Conservation (phyloP, 1,139 yeast genomes). For the Taphrina confusa region DNA sequence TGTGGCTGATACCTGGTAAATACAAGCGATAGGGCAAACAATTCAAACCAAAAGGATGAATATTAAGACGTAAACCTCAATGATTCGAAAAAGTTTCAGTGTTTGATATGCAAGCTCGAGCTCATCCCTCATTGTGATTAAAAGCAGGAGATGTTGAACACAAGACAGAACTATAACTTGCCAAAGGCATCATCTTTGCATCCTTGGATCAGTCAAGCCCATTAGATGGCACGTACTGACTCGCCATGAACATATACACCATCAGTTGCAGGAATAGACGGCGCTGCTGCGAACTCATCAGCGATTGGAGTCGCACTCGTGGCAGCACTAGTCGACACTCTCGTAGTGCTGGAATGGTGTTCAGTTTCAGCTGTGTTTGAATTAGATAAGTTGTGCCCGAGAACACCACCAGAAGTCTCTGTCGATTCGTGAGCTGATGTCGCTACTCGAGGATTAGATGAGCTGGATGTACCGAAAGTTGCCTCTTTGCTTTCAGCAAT, state of each 20-base stretch:
- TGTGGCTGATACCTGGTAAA: no score
- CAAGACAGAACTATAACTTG: no score
- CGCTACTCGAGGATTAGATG: neutral
- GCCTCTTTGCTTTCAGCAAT: neutral
- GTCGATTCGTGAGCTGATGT: neutral
- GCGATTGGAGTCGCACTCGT: constrained; percentile 8
- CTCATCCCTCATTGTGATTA: no score
- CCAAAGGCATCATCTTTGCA: no score
- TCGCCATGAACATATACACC: constrained; percentile 11
- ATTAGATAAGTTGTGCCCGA: neutral
- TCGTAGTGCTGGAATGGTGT: neutral
- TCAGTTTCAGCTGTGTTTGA: no score
- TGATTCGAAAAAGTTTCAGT: no score
- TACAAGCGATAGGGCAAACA: no score
- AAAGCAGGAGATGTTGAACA: no score
- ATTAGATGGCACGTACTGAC: neutral
- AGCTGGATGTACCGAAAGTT: neutral
- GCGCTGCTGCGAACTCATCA: constrained; percentile 12
- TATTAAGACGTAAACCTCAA: no score
- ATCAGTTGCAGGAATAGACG: constrained; percentile 1
- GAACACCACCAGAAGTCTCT: neutral
- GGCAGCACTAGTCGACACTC: neutral
- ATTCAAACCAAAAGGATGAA: no score
- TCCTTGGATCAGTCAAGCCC: neutral
- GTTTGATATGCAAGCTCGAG: no score